phyloP scores from a whole-genome alignment of 2,329 filamentous ascomycete species.

The Dactylellina leptospora region DNA sequence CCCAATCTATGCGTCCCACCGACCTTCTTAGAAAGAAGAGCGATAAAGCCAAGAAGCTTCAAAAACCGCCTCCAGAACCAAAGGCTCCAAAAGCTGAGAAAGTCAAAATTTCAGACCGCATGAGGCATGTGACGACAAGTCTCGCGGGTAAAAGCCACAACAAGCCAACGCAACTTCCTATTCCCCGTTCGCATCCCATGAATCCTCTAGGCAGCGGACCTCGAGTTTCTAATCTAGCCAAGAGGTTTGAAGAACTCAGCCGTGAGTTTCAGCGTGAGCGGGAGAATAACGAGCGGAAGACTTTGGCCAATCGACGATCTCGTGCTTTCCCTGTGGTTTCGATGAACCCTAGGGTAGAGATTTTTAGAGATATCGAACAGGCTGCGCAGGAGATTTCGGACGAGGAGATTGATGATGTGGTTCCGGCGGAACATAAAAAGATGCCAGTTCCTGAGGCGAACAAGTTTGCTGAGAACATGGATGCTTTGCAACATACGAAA shows the following conservation, averaged over 20 bases:
- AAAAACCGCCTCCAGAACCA: constrained; percentile 44
- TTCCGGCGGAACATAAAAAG: constrained; percentile 54
- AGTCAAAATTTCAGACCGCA: constrained; percentile 52
- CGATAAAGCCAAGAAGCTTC: constrained; percentile 48
- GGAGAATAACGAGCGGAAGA: constrained; percentile 77
- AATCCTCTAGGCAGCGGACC: constrained; percentile 70
- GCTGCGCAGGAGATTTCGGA: constrained; percentile 77
- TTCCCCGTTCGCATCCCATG: constrained; percentile 28
- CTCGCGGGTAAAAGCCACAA: constrained; percentile 46
- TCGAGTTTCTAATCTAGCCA: constrained; percentile 88
- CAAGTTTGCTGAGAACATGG: constrained; percentile 55
- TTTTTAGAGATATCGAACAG: constrained; percentile 92
- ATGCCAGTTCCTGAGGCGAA: constrained; percentile 55
- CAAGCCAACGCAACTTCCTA: constrained; percentile 39
- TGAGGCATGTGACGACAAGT: constrained; percentile 51
- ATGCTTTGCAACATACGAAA: constrained; percentile 47
- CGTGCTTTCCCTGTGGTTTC: constrained; percentile 88
- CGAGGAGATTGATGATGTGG: constrained; percentile 49
- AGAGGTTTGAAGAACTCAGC: constrained; percentile 95
- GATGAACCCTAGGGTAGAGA: constrained; percentile 94
- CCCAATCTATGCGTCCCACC: constrained; percentile 46
- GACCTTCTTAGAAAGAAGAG: constrained; percentile 51
- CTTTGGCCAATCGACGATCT: constrained; percentile 79
- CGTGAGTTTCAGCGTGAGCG: constrained; percentile 96
- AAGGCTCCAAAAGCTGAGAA: constrained; percentile 48